Percentiles rank a stretch among this genome's conserved stretches.
These are phyloP conservation scores for Eucalyptus regnans DNA, from an alignment of 345 rosid genomes.

Conservation along the genomic window DNA sequence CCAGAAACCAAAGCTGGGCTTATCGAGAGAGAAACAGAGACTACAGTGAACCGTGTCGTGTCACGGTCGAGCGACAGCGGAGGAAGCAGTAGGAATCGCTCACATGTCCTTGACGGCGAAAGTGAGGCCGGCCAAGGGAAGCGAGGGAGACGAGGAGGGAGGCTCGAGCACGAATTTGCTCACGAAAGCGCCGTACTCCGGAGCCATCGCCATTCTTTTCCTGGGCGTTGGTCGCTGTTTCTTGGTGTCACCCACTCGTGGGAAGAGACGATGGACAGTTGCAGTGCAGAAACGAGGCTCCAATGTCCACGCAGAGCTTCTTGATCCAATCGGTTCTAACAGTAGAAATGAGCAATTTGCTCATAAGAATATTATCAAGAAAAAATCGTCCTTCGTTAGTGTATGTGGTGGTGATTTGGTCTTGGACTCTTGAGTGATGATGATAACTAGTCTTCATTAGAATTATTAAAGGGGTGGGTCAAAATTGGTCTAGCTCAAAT, in stretches of 20 bases:
- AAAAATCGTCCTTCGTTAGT: neutral
- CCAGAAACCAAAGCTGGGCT: neutral
- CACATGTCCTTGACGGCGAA: constrained; percentile 92
- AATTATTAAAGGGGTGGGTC: accelerated
- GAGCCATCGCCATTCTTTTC: constrained; percentile 21
- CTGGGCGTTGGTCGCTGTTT: neutral
- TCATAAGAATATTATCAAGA: neutral
- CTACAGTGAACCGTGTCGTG: neutral
- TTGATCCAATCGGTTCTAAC: neutral
- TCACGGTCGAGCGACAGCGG: neutral
- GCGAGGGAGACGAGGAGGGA: constrained; percentile 23
- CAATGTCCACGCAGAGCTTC: neutral
- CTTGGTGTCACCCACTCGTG: accelerated
- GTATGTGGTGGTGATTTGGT: neutral
- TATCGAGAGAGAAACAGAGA: neutral
- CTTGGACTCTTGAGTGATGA: neutral
- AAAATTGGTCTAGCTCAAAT: accelerated
- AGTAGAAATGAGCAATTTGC: neutral
- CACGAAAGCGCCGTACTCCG: constrained; percentile 78
- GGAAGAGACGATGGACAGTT: neutral
- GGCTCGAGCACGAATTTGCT: constrained; percentile 51
- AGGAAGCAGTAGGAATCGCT: neutral
- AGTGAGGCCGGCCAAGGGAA: constrained; percentile 50
- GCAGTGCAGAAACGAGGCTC: neutral
- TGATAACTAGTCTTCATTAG: neutral